phyloP scores from a whole-genome alignment of 768 basidiomycete genomes.

The Daedaleopsis sinensis region DNA sequence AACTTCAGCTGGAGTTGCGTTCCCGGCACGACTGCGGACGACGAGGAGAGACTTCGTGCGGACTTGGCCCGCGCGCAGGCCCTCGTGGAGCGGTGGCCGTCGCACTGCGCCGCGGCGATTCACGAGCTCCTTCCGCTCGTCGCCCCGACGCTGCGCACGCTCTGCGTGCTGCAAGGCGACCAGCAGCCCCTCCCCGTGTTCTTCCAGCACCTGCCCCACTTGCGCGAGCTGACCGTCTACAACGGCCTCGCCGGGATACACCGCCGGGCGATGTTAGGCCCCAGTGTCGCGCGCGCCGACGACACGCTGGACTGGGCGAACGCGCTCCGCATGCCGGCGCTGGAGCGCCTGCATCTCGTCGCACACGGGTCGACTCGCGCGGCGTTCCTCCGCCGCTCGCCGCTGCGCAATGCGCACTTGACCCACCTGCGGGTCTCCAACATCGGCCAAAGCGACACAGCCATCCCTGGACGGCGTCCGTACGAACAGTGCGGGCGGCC shows the following conservation, averaged over 20 bases:
- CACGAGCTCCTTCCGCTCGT: neutral
- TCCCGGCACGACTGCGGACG: neutral
- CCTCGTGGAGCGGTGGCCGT: neutral
- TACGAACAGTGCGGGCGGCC: neutral
- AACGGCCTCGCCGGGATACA: neutral
- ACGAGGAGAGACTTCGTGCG: too few relatives aligned
- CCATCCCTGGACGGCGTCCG: too few relatives aligned
- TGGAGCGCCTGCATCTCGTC: neutral
- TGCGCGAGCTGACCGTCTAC: neutral
- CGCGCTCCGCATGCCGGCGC: neutral
- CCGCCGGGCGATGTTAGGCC: too few relatives aligned
- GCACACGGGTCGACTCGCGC: neutral
- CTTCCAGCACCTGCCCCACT: neutral
- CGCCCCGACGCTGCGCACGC: neutral
- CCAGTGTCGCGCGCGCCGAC: neutral
- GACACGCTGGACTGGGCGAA: neutral
- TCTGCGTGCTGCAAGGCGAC: neutral
- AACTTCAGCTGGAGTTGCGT: too few relatives aligned
- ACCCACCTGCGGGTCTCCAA: neutral
- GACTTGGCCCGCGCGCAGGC: too few relatives aligned
- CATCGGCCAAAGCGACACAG: neutral
- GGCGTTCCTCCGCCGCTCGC: neutral
- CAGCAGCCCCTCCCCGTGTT: neutral
- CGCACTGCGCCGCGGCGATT: neutral
- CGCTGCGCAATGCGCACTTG: neutral